Evolutionary conservation across 2,329 filamentous ascomycete genomes (phyloP), one percentile per base, ranked within the genome.

Genomic region (Diaporthe sp.): DNA sequence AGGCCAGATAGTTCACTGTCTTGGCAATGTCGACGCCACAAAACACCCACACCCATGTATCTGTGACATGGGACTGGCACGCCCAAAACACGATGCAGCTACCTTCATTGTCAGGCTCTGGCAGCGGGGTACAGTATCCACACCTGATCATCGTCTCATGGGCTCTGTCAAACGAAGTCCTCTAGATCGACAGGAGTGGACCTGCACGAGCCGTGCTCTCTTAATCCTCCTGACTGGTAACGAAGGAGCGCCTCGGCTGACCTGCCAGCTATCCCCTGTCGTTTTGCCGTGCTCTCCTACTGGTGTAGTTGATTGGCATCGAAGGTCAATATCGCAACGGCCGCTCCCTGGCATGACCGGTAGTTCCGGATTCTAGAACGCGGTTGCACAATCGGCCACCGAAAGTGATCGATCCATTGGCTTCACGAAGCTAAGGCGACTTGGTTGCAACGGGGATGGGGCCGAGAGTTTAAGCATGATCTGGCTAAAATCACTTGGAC

Each of bases 381-480:
- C 55, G n/a, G 65, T 70, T 42, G 49, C 65, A 70, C 65, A 70
- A 70, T 70, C 65, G 47, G 49, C 42, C 34, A 55, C 15, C n/a
- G 34, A 70, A 70, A 70, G 34, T 70, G 65, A 70, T 70, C 65
- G 65, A 70, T 70, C 65, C 65, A 49, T n/a, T 68, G 34, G 47
- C 65, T 70, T 55, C 49, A 70, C 15, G 34, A 70, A 70, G 65
- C 65, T 42, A 55, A 42, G 65, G 49, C 39, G 49, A 55, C 31
- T 55, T 42, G 65, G 65, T 70, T 68, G 15, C 65, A 70, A 39
- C 10, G n/a, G n/a, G 49, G 37, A 55, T 70, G 49, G 34, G 65
- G 34, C 65, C 65, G 34, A 55, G 65, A 70, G 49, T 70, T 70
- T 55, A 70, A 70, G 49, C 65, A 70, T 70, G 65, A 42, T 70